Evolutionary conservation across 495 filamentous ascomycete species (phyloP).

Genomic region (Rhizodiscina lignyota): DNA sequence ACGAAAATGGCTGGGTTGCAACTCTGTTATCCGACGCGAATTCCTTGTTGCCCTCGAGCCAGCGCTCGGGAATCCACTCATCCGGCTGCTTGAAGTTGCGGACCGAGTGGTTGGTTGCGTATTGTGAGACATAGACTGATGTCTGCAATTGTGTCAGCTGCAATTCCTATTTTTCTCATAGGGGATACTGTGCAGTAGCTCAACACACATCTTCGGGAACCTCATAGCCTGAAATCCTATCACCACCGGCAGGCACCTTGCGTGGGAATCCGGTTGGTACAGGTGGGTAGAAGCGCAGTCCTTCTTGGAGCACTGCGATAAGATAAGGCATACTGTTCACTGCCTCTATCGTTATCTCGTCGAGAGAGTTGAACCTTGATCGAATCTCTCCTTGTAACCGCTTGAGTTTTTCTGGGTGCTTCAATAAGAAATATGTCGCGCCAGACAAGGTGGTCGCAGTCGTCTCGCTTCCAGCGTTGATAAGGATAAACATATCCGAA

Average conservation of each 20-base stretch:
- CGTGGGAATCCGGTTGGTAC: slow-evolving; percentile 13
- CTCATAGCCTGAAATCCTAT: slow-evolving; percentile 9
- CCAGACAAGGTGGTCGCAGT: slow-evolving; percentile 33
- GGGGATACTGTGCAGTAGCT: background rate
- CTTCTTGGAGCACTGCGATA: slow-evolving; percentile 1
- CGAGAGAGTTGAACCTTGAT: slow-evolving; percentile 18
- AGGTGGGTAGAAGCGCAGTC: slow-evolving; percentile 14
- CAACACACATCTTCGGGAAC: slow-evolving; percentile 19
- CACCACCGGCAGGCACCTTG: slow-evolving; percentile 12
- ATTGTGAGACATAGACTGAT: slow-evolving; percentile 24
- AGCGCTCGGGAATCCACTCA: slow-evolving; percentile 30
- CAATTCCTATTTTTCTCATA: background rate
- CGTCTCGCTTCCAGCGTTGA: slow-evolving; percentile 41
- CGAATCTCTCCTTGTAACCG: slow-evolving; percentile 29
- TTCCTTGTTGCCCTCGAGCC: slow-evolving; percentile 15
- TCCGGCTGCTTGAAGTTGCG: slow-evolving; percentile 25
- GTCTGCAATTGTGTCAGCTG: slow-evolving; percentile 10
- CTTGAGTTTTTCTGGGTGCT: slow-evolving; percentile 21
- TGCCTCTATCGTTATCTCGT: slow-evolving; percentile 29
- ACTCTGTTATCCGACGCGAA: slow-evolving; percentile 13
- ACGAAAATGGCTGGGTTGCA: slow-evolving; percentile 12
- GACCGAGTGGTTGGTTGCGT: slow-evolving; percentile 21
- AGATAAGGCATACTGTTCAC: slow-evolving; percentile 17
- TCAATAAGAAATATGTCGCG: slow-evolving; percentile 32
- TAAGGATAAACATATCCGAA: slow-evolving; percentile 21